A percentile compares a stretch with the other conserved stretches of the same genome.
Evolutionary conservation across 2,329 filamentous ascomycete species (phyloP).

Genomic region (Lojkania enalia): DNA sequence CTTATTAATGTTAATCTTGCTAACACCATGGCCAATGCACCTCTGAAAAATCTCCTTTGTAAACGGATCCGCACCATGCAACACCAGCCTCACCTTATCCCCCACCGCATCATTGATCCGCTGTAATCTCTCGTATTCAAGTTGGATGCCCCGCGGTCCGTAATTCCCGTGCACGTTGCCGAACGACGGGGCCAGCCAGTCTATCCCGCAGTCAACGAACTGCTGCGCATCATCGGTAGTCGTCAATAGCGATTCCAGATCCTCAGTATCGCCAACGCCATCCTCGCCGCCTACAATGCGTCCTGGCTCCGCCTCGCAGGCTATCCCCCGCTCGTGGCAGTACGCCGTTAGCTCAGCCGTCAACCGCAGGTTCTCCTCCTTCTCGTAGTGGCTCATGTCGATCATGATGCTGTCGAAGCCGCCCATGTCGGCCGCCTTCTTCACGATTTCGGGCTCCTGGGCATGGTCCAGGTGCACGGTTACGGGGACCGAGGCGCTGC

Average conservation of each 20-base stretch:
- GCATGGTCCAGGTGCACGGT: conserved; percentile 49
- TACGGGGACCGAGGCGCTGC: conserved; percentile 43
- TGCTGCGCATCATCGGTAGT: conserved; percentile 67
- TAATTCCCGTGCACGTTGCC: conserved; percentile 55
- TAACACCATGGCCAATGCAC: conserved; percentile 57
- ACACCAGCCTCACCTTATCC: conserved; percentile 52
- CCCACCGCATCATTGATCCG: conserved; percentile 52
- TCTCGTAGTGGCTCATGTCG: conserved; percentile 71
- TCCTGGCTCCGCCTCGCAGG: conserved; percentile 68
- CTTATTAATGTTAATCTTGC: conserved; percentile 61
- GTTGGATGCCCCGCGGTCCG: conserved; percentile 41
- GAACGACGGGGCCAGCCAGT: conserved; percentile 71
- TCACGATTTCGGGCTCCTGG: conserved; percentile 45
- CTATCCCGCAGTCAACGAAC: conserved; percentile 69
- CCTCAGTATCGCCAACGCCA: conserved; percentile 67
- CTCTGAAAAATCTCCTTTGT: conserved; percentile 55
- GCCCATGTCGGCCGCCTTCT: conserved; percentile 47
- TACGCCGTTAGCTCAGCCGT: conserved; percentile 62
- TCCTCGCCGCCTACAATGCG: conserved; percentile 73
- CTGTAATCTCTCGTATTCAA: conserved; percentile 62
- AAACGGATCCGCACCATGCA: conserved; percentile 62
- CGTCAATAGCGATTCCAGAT: conserved; percentile 63
- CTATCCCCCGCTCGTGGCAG: conserved; percentile 64
- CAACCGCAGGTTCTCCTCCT: conserved; percentile 65
- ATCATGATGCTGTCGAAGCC: conserved; percentile 73